A percentile compares a stretch with the other conserved stretches of the same genome.
Evolutionary conservation across 352 stramenopile genomes (phyloP).

Genomic region (Phytophthora europaea): DNA sequence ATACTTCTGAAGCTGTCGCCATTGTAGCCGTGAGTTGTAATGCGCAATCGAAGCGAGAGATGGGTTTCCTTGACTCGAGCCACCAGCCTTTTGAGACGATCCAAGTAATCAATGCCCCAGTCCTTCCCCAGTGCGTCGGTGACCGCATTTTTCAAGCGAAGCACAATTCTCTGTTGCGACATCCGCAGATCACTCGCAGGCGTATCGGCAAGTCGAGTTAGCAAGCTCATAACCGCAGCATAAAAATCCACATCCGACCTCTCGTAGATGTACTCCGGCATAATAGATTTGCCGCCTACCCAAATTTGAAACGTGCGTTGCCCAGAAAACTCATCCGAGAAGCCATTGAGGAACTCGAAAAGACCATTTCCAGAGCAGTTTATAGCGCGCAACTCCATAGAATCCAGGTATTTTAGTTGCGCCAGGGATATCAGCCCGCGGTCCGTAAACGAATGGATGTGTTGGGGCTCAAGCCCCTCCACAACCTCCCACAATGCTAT

Average conservation of each 20-base stretch:
- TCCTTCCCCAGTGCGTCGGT: slow-evolving; percentile 21
- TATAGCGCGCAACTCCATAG: slow-evolving; percentile 43
- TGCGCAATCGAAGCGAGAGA: slow-evolving; percentile 34
- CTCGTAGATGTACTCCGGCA: neutral
- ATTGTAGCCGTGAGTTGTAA: slow-evolving; percentile 25
- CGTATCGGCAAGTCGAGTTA: slow-evolving; percentile 29
- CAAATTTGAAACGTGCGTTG: slow-evolving; percentile 56
- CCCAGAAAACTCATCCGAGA: slow-evolving; percentile 35
- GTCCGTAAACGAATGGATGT: slow-evolving; percentile 45
- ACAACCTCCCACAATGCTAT: slow-evolving; percentile 43
- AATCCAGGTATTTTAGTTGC: slow-evolving; percentile 39
- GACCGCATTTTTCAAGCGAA: slow-evolving; percentile 39
- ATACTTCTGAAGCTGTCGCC: slow-evolving; percentile 33
- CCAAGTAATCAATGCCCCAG: slow-evolving; percentile 45
- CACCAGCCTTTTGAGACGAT: slow-evolving; percentile 23
- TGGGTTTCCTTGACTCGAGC: slow-evolving; percentile 33
- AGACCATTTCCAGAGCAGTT: slow-evolving; percentile 48
- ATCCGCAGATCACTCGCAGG: slow-evolving; percentile 13
- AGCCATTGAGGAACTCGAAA: slow-evolving; percentile 48
- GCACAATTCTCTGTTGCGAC: slow-evolving; percentile 29
- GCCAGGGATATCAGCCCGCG: slow-evolving; percentile 31
- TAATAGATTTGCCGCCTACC: slow-evolving; percentile 16
- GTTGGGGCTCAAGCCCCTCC: slow-evolving; percentile 34
- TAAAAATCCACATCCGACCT: slow-evolving; percentile 40
- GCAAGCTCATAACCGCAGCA: slow-evolving; percentile 29